These are phyloP conservation scores for Colletotrichum salicis DNA, from an alignment of 2,329 filamentous ascomycete species.

Conservation along the genomic window DNA sequence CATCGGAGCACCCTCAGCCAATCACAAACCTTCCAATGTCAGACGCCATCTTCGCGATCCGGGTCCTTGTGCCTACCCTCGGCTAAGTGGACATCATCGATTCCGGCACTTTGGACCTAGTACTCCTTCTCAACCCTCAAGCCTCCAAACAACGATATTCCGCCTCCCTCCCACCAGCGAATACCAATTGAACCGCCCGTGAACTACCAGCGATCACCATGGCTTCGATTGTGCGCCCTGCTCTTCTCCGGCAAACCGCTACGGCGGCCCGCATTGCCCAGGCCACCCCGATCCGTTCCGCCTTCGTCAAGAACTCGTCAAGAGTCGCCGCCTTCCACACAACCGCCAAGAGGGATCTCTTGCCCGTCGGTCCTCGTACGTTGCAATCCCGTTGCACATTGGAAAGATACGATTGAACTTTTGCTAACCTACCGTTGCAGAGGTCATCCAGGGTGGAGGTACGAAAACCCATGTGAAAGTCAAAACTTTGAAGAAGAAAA, in stretches of 20 bases:
- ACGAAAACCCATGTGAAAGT: conserved; percentile 47
- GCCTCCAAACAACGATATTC: conserved; percentile 17
- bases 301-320: conserved; percentile 48
- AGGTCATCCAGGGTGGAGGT: conserved; percentile 81
- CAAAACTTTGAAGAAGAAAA: too few relatives aligned
- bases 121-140: conserved; percentile 32
- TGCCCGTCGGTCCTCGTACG: conserved; percentile 89
- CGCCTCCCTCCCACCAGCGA: conserved; percentile 8
- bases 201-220: conserved; percentile 48
- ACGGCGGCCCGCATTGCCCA: conserved; percentile 51
- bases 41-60: conserved; percentile 12
- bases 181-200: conserved; percentile 32
- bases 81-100: conserved; percentile 52
- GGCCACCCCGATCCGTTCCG: conserved; percentile 44
- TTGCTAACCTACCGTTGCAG: conserved; percentile 63
- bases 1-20: conserved; percentile 46
- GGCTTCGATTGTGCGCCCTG: conserved; percentile 67
- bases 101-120: conserved; percentile 33
- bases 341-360: conserved; percentile 77
- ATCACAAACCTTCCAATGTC: conserved; percentile 56
- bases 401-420: not conserved
- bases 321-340: conserved; percentile 87
- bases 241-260: conserved; percentile 65
- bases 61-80: conserved; percentile 50
- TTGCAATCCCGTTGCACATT: conserved; percentile 38